Evolutionary conservation across 257 asterid species (phyloP).

Genomic region (Solanum bulbocastanum): DNA sequence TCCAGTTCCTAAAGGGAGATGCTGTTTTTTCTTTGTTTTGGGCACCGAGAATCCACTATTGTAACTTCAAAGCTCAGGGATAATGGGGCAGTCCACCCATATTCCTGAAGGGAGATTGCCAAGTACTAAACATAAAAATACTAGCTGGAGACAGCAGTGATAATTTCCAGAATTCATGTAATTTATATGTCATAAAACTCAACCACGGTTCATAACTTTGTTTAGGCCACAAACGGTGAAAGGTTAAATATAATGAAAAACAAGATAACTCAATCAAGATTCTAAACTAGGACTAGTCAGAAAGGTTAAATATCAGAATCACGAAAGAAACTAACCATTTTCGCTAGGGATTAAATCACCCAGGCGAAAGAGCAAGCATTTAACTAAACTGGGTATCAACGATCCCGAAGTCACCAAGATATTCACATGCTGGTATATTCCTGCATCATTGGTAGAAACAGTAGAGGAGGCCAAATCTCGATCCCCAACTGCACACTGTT

Average conservation of each 20-base stretch:
- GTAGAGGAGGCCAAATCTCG: conserved; percentile 20
- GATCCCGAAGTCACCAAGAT: conserved; percentile 86
- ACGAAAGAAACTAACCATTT: conserved; percentile 50
- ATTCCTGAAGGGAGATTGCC: neutral
- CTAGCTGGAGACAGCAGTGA: neutral
- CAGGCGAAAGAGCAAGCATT: conserved; percentile 76
- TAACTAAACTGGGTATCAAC: conserved; percentile 85
- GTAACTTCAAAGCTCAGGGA: neutral
- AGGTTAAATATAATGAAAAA: neutral
- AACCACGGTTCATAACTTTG: neutral
- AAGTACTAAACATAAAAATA: neutral
- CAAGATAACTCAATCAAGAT: neutral
- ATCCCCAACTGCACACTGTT: conserved; percentile 59
- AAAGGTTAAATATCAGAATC: neutral
- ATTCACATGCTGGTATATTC: conserved; percentile 47
- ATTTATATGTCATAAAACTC: neutral
- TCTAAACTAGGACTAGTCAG: neutral
- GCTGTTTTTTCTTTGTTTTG: neutral
- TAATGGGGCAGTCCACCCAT: neutral
- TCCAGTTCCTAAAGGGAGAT: neutral
- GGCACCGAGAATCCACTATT: neutral
- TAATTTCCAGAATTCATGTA: neutral
- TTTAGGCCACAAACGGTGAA: neutral
- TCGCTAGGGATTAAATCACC: conserved; percentile 45
- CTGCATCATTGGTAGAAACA: conserved; percentile 4